Base-by-base conservation (phyloP, 371 early-diverging fungal genomes). In the Mortierella sp. region DNA sequence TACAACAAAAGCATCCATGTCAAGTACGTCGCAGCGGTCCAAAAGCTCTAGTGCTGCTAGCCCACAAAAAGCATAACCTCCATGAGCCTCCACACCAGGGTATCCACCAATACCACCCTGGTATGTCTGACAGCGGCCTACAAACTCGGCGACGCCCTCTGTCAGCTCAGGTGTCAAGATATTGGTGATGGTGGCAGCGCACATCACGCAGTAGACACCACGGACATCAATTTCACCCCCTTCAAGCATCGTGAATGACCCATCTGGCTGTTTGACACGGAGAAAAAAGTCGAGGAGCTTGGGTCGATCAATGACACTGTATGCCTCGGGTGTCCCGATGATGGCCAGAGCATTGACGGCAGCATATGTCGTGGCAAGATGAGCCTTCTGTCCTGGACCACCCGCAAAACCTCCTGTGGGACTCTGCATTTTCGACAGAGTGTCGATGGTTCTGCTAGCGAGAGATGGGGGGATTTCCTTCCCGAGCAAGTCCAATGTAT, bases 221-320 rank as follows among this genome's bases (percentile, higher is more conserved):
- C 95, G 84, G 37, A 96, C 90, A 82, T 98, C 99, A 12, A 94
- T 87, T 75, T 98, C 99, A 7, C 98, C 98, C n/a, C 90, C 95
- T 9, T 89, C 76, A 72, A 94, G 92, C 95, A 97, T 93, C 0
- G 84, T 82, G 73, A 96, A 98, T 1, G 93, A 91, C 2, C 98
- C 98, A 84, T 95, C 93, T 0, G 89, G 82, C 57, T 89, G 92
- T 77, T 97, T 97, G 87, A 97, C 84, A 7, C 84, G 62, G 79
- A 92, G 67, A 37, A 98, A 73, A 82, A 92, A 98, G 5, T 66
- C 48, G 58, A 92, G 89, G 65, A 96, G 75, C 37, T 76, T 65
- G 30, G 86, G 76, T 72, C 87, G 80, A 61, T 93, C 82, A 52
- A 96, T 85, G 12, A 83, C 52, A 45, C 87, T 81, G 70, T 88